These are phyloP conservation scores for Ochetophila trinervis DNA, from an alignment of 306 rosid genomes.

Conservation along the genomic window DNA sequence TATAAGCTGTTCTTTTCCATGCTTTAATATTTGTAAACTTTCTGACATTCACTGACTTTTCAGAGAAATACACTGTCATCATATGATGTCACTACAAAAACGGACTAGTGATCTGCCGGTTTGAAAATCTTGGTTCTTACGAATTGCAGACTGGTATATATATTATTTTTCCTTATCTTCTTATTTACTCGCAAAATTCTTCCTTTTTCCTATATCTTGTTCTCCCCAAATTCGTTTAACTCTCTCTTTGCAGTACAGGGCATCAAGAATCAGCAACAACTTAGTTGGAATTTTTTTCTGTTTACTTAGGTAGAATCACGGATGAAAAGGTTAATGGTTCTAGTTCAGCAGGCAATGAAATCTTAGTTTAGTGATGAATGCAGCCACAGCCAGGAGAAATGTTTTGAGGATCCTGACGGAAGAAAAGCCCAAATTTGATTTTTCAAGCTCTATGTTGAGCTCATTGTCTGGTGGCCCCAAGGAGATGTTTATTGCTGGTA, in stretches of 20 bases:
- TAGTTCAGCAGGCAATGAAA: conserved; percentile 7
- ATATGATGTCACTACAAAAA: conserved; percentile 38
- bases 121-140: conserved; percentile 40
- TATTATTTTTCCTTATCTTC: conserved; percentile 10
- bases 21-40: background rate
- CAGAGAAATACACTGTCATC: conserved; percentile 62
- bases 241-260: too few species aligned
- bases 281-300: background rate
- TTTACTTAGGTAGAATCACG: conserved; percentile 10
- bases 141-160: conserved; percentile 39
- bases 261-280: background rate
- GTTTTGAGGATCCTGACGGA: background rate
- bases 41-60: conserved; percentile 17
- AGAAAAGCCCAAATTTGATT: background rate
- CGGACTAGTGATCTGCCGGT: conserved; percentile 45
- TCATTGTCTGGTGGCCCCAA: conserved; percentile 8
- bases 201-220: too few species aligned
- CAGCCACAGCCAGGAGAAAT: background rate
- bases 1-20: background rate
- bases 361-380: conserved; percentile 3
- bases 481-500: background rate
- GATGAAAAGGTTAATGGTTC: conserved; percentile 8
- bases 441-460: conserved; percentile 5
- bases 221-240: too few species aligned
- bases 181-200: background rate